Evolutionary conservation across 208 protist genomes (phyloP).

Genomic region (Trypanosoma vivax): DNA sequence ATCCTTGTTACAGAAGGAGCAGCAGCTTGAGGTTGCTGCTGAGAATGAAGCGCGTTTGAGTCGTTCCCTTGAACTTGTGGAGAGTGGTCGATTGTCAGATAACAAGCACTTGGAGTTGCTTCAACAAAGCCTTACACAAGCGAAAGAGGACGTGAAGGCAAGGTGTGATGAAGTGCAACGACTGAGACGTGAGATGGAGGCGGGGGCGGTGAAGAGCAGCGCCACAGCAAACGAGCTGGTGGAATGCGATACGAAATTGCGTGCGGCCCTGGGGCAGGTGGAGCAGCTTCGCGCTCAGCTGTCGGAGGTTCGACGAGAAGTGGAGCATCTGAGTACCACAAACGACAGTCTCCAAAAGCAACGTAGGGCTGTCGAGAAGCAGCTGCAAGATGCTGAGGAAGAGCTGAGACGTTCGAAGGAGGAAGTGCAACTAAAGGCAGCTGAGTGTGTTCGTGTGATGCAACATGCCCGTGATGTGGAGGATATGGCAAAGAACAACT

Average conservation of each 20-base stretch:
- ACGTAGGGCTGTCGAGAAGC: constrained; percentile 5
- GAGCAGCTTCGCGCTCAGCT: constrained; percentile 20
- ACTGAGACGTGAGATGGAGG: neutral
- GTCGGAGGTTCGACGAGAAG: constrained; percentile 13
- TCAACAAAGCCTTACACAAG: neutral
- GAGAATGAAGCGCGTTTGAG: neutral
- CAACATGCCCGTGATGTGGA: constrained; percentile 58
- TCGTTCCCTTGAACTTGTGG: neutral
- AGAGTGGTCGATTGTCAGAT: neutral
- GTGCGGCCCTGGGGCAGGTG: constrained; percentile 2
- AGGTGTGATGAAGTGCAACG: neutral
- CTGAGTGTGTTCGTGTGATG: constrained; percentile 30
- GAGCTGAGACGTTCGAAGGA: constrained; percentile 22
- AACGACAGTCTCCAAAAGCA: constrained; percentile 6
- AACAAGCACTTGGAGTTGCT: neutral
- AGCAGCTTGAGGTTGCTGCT: neutral
- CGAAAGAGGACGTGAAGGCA: constrained; percentile 1
- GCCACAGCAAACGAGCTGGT: neutral
- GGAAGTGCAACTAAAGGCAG: constrained; percentile 25
- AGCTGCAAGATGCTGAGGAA: constrained; percentile 26
- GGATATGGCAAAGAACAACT: constrained; percentile 32
- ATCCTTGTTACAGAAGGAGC: neutral
- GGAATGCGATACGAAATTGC: neutral
- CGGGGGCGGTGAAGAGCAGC: neutral
- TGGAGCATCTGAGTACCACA: constrained; percentile 12